phyloP scores from a whole-genome alignment of 1,284 basidiomycete species.

The Malassezia sympodialis region DNA sequence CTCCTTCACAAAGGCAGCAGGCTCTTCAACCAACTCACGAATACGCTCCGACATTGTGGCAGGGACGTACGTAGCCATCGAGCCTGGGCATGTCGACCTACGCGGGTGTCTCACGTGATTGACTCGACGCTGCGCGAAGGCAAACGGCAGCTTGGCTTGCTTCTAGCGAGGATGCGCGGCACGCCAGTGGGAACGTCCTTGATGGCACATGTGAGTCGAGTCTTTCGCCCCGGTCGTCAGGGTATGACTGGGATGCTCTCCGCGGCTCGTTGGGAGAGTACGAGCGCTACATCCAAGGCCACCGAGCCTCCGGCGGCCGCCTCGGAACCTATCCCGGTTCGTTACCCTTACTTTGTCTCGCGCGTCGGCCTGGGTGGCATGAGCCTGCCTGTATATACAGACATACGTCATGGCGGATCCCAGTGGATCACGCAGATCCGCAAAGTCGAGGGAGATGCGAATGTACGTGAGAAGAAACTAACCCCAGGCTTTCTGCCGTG shows the following conservation, averaged over 20 bases:
- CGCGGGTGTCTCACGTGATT: background rate
- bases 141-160: background rate
- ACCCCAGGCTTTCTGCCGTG: slow-evolving; percentile 8
- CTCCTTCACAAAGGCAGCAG: slow-evolving; percentile 81
- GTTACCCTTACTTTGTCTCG: slow-evolving; percentile 30
- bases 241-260: background rate
- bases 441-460: slow-evolving; percentile 26
- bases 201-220: background rate
- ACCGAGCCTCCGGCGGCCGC: background rate
- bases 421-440: slow-evolving; percentile 27
- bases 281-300: background rate
- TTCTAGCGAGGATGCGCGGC: background rate
- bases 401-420: slow-evolving; percentile 25
- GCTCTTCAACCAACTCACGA: slow-evolving; percentile 79
- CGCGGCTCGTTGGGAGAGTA: background rate
- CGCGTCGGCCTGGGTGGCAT: slow-evolving; percentile 26
- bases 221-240: background rate
- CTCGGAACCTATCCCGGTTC: slow-evolving; percentile 6
- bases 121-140: background rate
- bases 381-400: slow-evolving; percentile 31
- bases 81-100: background rate
- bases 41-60: slow-evolving; percentile 71
- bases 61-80: slow-evolving; percentile 1
- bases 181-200: background rate
- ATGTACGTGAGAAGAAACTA: slow-evolving; percentile 7